These are phyloP conservation scores for Phaffia rhodozyma DNA, from an alignment of 1,284 basidiomycete genomes.

Conservation along the genomic window DNA sequence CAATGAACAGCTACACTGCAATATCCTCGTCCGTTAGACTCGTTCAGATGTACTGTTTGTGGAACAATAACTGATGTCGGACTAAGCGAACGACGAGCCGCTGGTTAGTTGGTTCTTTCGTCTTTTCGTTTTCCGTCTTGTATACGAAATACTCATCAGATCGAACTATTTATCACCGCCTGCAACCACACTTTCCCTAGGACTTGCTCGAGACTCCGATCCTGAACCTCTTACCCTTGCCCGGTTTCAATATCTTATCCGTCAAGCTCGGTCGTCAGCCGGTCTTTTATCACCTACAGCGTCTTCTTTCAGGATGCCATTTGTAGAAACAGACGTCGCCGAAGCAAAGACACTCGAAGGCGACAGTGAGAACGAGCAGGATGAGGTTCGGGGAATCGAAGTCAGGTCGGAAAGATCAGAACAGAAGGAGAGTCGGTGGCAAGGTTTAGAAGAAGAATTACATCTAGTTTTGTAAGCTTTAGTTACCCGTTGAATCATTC, in stretches of 20 bases:
- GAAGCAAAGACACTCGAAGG: slow-evolving; percentile 17
- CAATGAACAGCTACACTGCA: neutral
- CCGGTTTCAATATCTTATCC: slow-evolving; percentile 5
- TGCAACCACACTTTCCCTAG: neutral
- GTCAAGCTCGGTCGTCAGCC: slow-evolving; percentile 1
- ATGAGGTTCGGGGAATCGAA: neutral
- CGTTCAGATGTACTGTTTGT: slow-evolving; percentile 17
- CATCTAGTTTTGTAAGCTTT: neutral
- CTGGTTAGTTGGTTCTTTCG: neutral
- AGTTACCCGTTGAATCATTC: no score
- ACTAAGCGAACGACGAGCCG: slow-evolving; percentile 3
- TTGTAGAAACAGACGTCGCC: slow-evolving; percentile 7
- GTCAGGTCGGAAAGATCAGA: neutral
- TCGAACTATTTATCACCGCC: neutral
- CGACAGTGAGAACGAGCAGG: slow-evolving; percentile 14
- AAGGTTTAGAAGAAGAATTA: neutral
- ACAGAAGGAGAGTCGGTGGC: neutral
- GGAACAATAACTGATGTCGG: slow-evolving; percentile 16
- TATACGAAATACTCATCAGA: no score
- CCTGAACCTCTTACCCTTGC: slow-evolving; percentile 9
- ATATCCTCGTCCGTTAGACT: slow-evolving; percentile 5
- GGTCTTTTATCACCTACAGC: neutral
- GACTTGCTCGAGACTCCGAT: slow-evolving; percentile 7
- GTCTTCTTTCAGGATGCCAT: neutral
- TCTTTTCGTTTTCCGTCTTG: no score